Conservation (phyloP, 2,329 filamentous ascomycete genomes). For the Xylaria hypoxylon region DNA sequence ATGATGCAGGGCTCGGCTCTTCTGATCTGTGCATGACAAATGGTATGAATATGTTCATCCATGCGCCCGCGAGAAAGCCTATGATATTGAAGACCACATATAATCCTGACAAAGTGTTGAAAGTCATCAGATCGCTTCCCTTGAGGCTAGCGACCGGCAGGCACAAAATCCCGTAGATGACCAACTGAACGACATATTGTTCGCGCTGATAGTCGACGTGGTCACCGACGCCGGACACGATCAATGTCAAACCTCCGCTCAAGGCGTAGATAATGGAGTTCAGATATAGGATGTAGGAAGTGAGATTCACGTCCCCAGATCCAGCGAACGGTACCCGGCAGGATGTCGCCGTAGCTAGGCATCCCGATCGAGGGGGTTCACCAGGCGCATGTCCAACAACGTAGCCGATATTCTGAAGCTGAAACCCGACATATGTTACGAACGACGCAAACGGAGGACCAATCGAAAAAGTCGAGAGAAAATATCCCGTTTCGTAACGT, state of each 20-base stretch:
- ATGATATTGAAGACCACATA: constrained; percentile 22
- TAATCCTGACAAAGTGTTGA: constrained; percentile 23
- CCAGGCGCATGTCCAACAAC: constrained; percentile 14
- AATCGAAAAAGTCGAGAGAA: constrained; percentile 24
- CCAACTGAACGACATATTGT: constrained; percentile 21
- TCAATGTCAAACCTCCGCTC: constrained; percentile 19
- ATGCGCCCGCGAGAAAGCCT: constrained; percentile 26
- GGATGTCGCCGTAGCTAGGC: constrained; percentile 15
- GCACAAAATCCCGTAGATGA: constrained; percentile 24
- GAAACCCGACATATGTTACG: constrained; percentile 22
- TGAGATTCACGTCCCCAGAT: constrained; percentile 28
- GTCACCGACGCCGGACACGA: constrained; percentile 26
- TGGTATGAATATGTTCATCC: constrained; percentile 28
- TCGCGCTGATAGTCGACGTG: constrained; percentile 19
- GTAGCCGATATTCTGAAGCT: constrained; percentile 26
- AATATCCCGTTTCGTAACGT: constrained; percentile 26
- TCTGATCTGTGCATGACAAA: constrained; percentile 24
- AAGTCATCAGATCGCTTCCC: constrained; percentile 19
- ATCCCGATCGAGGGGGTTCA: constrained; percentile 16
- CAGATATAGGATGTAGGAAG: constrained; percentile 26
- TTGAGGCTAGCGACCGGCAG: constrained; percentile 18
- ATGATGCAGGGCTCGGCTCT: neutral
- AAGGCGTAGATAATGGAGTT: constrained; percentile 28
- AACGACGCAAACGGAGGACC: constrained; percentile 24
- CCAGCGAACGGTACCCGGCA: constrained; percentile 31